phyloP scores from a whole-genome alignment of 441 rosid genomes.

The Pelargonium myrrhifolium region DNA sequence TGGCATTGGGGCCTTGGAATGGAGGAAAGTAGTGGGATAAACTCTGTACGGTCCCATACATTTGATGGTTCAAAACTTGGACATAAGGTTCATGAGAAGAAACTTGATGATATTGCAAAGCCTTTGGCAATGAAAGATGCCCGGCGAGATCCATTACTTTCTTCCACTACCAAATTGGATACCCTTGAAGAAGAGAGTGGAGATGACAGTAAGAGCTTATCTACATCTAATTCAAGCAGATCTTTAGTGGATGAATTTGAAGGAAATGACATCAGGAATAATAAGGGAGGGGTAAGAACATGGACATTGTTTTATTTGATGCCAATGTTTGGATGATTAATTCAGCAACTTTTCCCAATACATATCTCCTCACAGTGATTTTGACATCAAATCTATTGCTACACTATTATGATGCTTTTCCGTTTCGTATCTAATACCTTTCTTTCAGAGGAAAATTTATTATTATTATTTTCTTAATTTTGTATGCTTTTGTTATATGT shows the following conservation, averaged over 20 bases:
- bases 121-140: conserved; percentile 32
- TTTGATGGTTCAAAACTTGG: conserved; percentile 33
- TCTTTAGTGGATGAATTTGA: conserved; percentile 33
- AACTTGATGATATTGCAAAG: conserved; percentile 40
- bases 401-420: background rate
- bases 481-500: background rate
- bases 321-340: conserved; percentile 10
- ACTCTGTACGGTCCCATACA: conserved; percentile 36
- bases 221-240: conserved; percentile 39
- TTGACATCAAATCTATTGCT: background rate
- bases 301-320: background rate
- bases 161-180: conserved; percentile 39
- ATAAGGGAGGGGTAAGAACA: conserved; percentile 48
- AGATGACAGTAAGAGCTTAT: conserved; percentile 45
- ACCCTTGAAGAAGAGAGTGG: conserved; percentile 53
- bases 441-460: background rate
- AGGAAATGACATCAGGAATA: conserved; percentile 27
- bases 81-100: conserved; percentile 32
- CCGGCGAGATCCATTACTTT: conserved; percentile 37
- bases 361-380: background rate
- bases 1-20: conserved; percentile 68
- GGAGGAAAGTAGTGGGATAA: conserved; percentile 50
- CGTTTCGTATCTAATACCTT: background rate
- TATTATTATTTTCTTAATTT: background rate
- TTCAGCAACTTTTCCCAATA: background rate